phyloP scores from a whole-genome alignment of 2,329 filamentous ascomycete genomes.

The Ophiocordyceps camponoti-saundersi region DNA sequence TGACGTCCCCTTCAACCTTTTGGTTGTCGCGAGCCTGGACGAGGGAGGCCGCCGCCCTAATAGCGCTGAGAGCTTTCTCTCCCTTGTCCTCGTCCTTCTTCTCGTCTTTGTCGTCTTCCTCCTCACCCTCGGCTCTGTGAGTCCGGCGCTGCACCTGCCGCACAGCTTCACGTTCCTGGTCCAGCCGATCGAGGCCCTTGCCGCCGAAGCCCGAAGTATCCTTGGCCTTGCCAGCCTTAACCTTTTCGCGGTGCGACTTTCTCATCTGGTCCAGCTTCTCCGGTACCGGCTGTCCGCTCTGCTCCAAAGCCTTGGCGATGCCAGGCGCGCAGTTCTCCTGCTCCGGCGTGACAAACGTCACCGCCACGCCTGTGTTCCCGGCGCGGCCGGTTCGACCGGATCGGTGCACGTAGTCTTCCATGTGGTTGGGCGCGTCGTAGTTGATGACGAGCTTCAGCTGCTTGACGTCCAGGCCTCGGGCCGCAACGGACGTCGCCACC shows the following conservation, averaged over 20 bases:
- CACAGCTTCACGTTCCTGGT: slow-evolving; percentile 78
- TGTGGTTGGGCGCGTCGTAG: slow-evolving; percentile 82
- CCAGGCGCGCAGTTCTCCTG: slow-evolving; percentile 84
- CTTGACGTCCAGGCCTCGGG: slow-evolving; percentile 88
- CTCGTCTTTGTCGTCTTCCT: slow-evolving; percentile 71
- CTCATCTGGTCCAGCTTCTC: slow-evolving; percentile 49
- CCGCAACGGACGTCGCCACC: slow-evolving; percentile 88
- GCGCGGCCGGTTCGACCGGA: slow-evolving; percentile 87
- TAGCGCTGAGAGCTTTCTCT: slow-evolving; percentile 48
- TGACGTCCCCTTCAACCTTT: slow-evolving; percentile 24
- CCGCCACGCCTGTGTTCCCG: slow-evolving; percentile 83
- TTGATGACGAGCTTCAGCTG: slow-evolving; percentile 93
- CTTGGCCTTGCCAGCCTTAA: slow-evolving; percentile 84
- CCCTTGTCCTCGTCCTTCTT: slow-evolving; percentile 59
- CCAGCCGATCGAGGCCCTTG: slow-evolving; percentile 80
- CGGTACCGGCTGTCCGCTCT: slow-evolving; percentile 74
- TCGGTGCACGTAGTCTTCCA: slow-evolving; percentile 93
- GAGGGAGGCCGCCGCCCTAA: slow-evolving; percentile 43
- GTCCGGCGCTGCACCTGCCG: slow-evolving; percentile 75
- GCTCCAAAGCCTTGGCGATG: slow-evolving; percentile 79
- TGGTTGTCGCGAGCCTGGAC: slow-evolving; percentile 34
- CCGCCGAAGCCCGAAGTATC: slow-evolving; percentile 83
- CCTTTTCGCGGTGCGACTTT: slow-evolving; percentile 68
- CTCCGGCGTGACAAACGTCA: slow-evolving; percentile 83
- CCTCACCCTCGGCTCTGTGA: slow-evolving; percentile 73